These are phyloP conservation scores for Trametes maxima DNA, from an alignment of 768 basidiomycete species.

Conservation along the genomic window DNA sequence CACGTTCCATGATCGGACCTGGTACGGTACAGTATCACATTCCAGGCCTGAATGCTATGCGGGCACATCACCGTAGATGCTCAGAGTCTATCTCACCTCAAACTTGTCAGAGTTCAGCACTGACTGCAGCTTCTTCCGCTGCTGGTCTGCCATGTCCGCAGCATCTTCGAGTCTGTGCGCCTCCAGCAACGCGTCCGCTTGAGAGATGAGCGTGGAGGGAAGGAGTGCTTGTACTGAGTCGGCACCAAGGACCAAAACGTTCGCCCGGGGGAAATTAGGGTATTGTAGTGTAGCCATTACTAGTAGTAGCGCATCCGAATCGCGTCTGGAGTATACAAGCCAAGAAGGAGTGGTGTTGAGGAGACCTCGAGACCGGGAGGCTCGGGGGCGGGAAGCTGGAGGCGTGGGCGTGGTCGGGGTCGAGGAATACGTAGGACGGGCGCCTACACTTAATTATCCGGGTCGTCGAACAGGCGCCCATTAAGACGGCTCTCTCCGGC, in stretches of 20 bases:
- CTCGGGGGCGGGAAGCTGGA: background rate
- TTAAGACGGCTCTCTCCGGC: background rate
- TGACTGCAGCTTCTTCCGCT: slow-evolving; percentile 57
- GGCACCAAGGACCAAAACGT: slow-evolving; percentile 61
- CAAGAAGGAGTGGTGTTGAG: too few species aligned
- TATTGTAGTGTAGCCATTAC: slow-evolving; percentile 23
- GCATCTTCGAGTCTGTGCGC: slow-evolving; percentile 68
- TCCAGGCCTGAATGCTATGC: too few species aligned
- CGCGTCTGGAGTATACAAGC: too few species aligned
- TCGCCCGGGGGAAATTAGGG: slow-evolving; percentile 60
- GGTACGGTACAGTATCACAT: too few species aligned
- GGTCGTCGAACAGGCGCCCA: background rate
- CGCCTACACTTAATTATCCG: background rate
- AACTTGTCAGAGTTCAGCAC: slow-evolving; percentile 55
- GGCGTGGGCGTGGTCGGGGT: background rate
- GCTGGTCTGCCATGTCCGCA: slow-evolving; percentile 59
- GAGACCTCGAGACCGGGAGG: too few species aligned
- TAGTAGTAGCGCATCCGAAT: background rate
- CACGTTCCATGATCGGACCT: too few species aligned
- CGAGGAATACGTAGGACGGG: slow-evolving; percentile 1
- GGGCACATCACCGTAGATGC: background rate
- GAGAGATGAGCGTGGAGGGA: slow-evolving; percentile 71
- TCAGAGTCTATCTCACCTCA: slow-evolving; percentile 44
- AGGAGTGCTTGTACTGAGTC: slow-evolving; percentile 67
- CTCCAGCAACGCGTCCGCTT: slow-evolving; percentile 68